Evolutionary conservation across 768 basidiomycete species (phyloP), one percentile per base, ranked within the genome.

Genomic region (Calocera cornea): DNA sequence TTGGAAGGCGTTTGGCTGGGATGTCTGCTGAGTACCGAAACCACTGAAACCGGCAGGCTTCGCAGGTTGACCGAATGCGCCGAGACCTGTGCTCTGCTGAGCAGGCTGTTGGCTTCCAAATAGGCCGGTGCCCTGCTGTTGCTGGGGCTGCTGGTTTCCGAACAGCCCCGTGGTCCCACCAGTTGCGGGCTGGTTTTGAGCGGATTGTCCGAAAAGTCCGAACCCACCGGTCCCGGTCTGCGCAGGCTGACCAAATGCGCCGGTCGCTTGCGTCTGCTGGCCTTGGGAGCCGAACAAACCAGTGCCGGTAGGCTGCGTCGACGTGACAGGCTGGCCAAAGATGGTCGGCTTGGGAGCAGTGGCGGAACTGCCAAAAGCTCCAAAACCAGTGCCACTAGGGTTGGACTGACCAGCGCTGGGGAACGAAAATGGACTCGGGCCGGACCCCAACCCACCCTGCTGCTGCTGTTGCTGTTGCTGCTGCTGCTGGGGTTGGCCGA

Each of bases 391-490:
- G 70, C 67, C 73, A 73, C 19, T 19, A 7, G 44, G 7, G 7
- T 19, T 19, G 16, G 44, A 19, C 44, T 47, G 44, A 47, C 71
- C 75, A 65, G 75, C 70, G 24, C 74, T 63, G 44, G 77, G 77
- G 50, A 78, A 36, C 19, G 44, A 17, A 47, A 47, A 47, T 14
- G 47, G 27, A 76, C 65, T 73, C 65, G 38, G 69, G 64, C 69
- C 77, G 76, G 78, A 74, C 27, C 80, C 75, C 63, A 75, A 75
- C 2, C 80, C 44, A 68, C 73, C 68, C 2, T 72, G 72, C 69
- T 72, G 75, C 64, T 73, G 80, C 71, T 73, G 81, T 68, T 74
- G 80, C 67, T 76, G 74, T 44, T 71, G 68, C 69, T 72, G 11
- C 71, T 70, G 71, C 34, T 47, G 44, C 24, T 47, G 44, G 19